Percentiles rank a stretch among this genome's conserved stretches.
These are phyloP conservation scores for Neurospora sp. DNA, from an alignment of 495 filamentous ascomycete genomes.

Conservation along the genomic window DNA sequence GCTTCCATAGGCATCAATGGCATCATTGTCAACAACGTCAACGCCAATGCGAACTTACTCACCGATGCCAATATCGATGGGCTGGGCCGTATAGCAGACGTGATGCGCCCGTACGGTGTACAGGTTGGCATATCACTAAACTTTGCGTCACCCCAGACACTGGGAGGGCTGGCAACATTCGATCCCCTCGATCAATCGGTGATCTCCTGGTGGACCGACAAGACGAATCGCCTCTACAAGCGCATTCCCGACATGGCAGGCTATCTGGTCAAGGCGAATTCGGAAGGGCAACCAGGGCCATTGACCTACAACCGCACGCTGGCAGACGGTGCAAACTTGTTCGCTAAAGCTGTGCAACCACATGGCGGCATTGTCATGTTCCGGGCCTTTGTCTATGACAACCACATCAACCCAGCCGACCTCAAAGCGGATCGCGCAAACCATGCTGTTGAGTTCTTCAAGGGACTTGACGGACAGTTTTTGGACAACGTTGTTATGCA, in stretches of 20 bases:
- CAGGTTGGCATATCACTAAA: slow-evolving; percentile 56
- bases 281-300: slow-evolving; percentile 65
- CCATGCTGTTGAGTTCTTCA: slow-evolving; percentile 58
- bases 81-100: slow-evolving; percentile 51
- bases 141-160: slow-evolving; percentile 52
- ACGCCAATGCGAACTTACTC: slow-evolving; percentile 51
- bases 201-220: slow-evolving; percentile 49
- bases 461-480: slow-evolving; percentile 52
- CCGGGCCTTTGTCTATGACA: slow-evolving; percentile 65
- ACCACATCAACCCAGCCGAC: slow-evolving; percentile 36
- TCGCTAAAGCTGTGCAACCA: slow-evolving; percentile 49
- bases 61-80: slow-evolving; percentile 48
- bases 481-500: slow-evolving; percentile 62
- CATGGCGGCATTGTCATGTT: slow-evolving; percentile 63
- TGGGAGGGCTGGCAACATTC: slow-evolving; percentile 49
- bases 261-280: slow-evolving; percentile 63
- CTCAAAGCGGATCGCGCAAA: slow-evolving; percentile 63
- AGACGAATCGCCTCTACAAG: slow-evolving; percentile 48
- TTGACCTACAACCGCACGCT: slow-evolving; percentile 60
- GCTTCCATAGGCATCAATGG: slow-evolving; percentile 60
- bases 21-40: slow-evolving; percentile 63
- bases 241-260: slow-evolving; percentile 57
- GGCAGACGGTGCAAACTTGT: slow-evolving; percentile 59
- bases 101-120: slow-evolving; percentile 56
- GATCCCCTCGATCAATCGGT: slow-evolving; percentile 55